Conservation (phyloP, 495 filamentous ascomycete species). For the Podospora anserina region DNA sequence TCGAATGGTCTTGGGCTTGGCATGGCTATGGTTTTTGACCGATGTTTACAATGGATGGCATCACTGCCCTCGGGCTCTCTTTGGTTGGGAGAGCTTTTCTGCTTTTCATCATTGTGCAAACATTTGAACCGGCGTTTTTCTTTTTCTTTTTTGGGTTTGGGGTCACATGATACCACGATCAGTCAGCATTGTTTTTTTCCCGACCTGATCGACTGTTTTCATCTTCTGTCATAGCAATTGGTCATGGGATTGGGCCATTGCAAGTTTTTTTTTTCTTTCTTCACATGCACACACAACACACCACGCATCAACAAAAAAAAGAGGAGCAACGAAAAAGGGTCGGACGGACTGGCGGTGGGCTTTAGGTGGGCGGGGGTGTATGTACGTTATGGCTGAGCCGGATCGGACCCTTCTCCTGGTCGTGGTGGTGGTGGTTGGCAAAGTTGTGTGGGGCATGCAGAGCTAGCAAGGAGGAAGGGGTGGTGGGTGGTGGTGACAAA, state of each 20-base stretch:
- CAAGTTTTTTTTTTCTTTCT: neutral
- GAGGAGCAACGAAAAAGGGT: neutral
- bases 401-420: neutral
- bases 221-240: conserved; percentile 3
- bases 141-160: conserved; percentile 11
- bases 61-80: conserved; percentile 30
- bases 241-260: neutral
- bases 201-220: conserved; percentile 6
- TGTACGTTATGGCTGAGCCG: neutral
- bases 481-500: neutral
- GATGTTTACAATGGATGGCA: conserved; percentile 37
- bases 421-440: neutral
- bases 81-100: conserved; percentile 9
- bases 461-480: neutral
- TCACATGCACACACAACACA: conserved; percentile 7
- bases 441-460: neutral
- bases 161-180: conserved; percentile 29
- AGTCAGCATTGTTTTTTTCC: conserved; percentile 17
- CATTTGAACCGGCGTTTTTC: conserved; percentile 22
- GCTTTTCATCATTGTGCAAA: conserved; percentile 11
- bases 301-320: neutral
- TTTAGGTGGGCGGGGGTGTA: neutral
- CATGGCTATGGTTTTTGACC: conserved; percentile 29
- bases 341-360: conserved; percentile 1
- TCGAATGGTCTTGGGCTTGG: conserved; percentile 33